Evolutionary conservation across 345 rosid genomes (phyloP).

Genomic region (Lumnitzera racemosa): DNA sequence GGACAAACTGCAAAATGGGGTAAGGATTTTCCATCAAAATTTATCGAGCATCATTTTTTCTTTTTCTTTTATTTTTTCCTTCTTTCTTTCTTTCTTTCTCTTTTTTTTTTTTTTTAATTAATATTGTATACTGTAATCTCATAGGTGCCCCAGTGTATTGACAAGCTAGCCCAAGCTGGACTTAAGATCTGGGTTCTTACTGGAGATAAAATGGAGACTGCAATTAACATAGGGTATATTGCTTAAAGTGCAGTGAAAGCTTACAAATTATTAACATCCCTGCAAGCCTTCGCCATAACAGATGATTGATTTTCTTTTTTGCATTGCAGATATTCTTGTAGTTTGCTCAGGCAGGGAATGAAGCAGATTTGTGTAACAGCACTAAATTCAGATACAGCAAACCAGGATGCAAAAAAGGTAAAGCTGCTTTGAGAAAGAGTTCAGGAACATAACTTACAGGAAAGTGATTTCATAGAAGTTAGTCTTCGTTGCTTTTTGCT

Average conservation of each 20-base stretch:
- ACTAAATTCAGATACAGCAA: slow-evolving; percentile 32
- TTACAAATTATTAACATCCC: not conserved
- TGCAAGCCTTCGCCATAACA: not conserved
- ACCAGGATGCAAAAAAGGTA: slow-evolving; percentile 53
- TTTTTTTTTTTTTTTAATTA: slow-evolving; percentile 5
- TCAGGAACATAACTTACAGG: slow-evolving; percentile 9
- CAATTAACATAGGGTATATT: slow-evolving; percentile 91
- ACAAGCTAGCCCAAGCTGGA: slow-evolving; percentile 97
- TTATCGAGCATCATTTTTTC: not conserved
- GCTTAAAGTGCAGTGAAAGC: slow-evolving; percentile 6
- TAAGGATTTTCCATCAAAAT: slow-evolving; percentile 15
- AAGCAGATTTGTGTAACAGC: slow-evolving; percentile 68
- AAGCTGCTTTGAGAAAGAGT: slow-evolving; percentile 14
- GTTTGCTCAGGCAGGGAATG: slow-evolving; percentile 97
- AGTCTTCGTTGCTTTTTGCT: slow-evolving; percentile 23
- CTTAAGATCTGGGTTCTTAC: slow-evolving; percentile 97
- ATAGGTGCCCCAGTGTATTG: slow-evolving; percentile 97
- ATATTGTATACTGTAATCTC: slow-evolving; percentile 6
- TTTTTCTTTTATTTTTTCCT: too few species aligned
- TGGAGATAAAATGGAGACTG: slow-evolving; percentile 99
- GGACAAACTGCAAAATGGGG: slow-evolving; percentile 97
- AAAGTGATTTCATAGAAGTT: slow-evolving; percentile 23
- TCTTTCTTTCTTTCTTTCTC: too few species aligned
- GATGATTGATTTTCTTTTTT: slow-evolving; percentile 10
- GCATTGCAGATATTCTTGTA: slow-evolving; percentile 71